Evolutionary conservation across 345 rosid species (phyloP).

Genomic region (Hibiscus trionum): DNA sequence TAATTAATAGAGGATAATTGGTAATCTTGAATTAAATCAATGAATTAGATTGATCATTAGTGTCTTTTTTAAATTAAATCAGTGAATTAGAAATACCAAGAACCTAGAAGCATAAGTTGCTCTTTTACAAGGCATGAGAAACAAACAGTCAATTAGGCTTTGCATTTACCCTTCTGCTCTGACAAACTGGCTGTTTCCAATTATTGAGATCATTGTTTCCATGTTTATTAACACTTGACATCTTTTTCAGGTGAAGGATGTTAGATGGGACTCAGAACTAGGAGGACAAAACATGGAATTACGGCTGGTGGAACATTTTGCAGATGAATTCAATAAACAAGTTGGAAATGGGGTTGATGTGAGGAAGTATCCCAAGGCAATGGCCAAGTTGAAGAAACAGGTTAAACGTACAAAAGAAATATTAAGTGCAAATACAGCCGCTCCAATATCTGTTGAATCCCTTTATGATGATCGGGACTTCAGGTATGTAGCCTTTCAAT

Average conservation of each 20-base stretch:
- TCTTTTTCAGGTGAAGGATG: slow-evolving; percentile 75
- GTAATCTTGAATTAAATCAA: not conserved
- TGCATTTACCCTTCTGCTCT: no score
- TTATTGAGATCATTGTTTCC: not conserved
- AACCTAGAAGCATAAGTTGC: not conserved
- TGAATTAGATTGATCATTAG: not conserved
- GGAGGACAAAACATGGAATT: slow-evolving; percentile 93
- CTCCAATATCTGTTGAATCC: slow-evolving; percentile 93
- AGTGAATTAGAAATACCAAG: not conserved
- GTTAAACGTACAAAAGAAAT: slow-evolving; percentile 99
- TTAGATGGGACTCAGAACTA: slow-evolving; percentile 89
- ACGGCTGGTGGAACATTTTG: slow-evolving; percentile 78
- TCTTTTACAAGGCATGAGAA: not conserved
- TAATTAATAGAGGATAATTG: not conserved
- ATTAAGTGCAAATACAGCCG: slow-evolving; percentile 79
- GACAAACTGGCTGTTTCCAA: not conserved
- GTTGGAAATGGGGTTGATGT: slow-evolving; percentile 86
- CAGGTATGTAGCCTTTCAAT: slow-evolving; percentile 39
- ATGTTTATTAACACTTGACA: slow-evolving; percentile 4
- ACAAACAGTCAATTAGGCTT: no score
- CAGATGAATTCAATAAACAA: slow-evolving; percentile 91
- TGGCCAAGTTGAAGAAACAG: slow-evolving; percentile 98
- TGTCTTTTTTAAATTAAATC: not conserved
- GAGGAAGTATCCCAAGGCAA: slow-evolving; percentile 83
- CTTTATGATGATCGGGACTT: slow-evolving; percentile 85